Base-by-base conservation (phyloP, 1,139 yeast genomes). In the Debaryomyces psychrophilus region DNA sequence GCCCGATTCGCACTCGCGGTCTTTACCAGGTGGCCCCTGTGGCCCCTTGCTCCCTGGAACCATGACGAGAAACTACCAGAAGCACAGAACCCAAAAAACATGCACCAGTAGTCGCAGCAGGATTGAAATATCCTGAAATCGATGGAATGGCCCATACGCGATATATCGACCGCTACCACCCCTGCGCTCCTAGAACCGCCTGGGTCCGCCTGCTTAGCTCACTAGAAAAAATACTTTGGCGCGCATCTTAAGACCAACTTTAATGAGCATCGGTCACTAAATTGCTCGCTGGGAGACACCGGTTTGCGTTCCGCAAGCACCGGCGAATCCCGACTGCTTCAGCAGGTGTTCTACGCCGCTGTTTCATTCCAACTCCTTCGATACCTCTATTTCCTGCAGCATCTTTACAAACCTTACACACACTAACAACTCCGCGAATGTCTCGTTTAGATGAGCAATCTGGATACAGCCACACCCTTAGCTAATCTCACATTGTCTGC, bases 381-480 rank as follows among this genome's bases (percentile, higher is more conserved):
- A 20, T 20, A 20, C 5, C 5, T 4, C 22, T 20, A 20, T 20
- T 20, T 20, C 5, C 22, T 20, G 22, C 5, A 20, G 22, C 22
- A 20, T 20, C 22, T 20, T n/a, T n/a, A n/a, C n/a, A n/a, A n/a
- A n/a, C n/a, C n/a, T n/a, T n/a, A n/a, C n/a, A n/a, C n/a, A n/a
- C n/a, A n/a, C n/a, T n/a, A n/a, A n/a, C n/a, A n/a, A n/a, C n/a
- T n/a, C n/a, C n/a, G n/a, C n/a, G n/a, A n/a, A 11, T 6, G 25
- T 17, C 25, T 7, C 5, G 8, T 17, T 17, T 4, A 4, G 8
- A 17, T 18, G 11, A 31, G 7, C 20, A 8, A 8, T 7, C 17
- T 5, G 4, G 11, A 33, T 28, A 38, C 34, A 38, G 41, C 41
- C 41, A 38, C 41, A 34, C 18, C 41, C 41, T 38, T 20, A 29